These are phyloP conservation scores for Marsdenia floribunda DNA, from an alignment of 257 asterid species.

Conservation along the genomic window DNA sequence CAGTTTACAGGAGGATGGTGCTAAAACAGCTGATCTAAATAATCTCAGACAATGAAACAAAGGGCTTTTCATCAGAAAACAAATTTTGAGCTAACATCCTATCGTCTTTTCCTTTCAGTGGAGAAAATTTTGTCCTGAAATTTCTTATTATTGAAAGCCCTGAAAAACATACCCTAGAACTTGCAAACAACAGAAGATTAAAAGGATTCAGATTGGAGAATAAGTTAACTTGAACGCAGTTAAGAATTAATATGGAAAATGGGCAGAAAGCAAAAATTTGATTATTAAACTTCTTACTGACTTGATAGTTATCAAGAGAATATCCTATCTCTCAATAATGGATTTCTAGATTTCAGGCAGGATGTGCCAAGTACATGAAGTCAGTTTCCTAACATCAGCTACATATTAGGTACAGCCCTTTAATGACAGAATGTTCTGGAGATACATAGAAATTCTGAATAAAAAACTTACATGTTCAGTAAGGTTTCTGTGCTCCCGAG, in stretches of 20 bases:
- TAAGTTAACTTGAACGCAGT: background rate
- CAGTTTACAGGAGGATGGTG: background rate
- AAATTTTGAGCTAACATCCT: constrained; percentile 3
- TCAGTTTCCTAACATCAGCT: background rate
- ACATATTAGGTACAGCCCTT: background rate
- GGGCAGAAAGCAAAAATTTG: background rate
- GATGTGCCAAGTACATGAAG: background rate
- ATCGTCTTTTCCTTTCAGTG: background rate
- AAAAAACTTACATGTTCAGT: constrained; percentile 67
- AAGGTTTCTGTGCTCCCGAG: constrained; percentile 83
- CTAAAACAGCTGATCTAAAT: background rate
- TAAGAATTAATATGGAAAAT: background rate
- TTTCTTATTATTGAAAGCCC: background rate
- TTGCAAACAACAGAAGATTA: background rate
- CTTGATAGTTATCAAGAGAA: background rate
- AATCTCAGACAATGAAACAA: background rate
- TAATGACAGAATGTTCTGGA: background rate
- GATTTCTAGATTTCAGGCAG: background rate
- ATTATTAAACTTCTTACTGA: background rate
- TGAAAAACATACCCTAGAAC: background rate
- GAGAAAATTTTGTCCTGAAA: background rate
- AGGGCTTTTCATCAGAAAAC: background rate
- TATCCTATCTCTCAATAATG: background rate
- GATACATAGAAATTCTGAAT: background rate
- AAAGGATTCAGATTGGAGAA: background rate